Conservation (phyloP, 78 protist genomes). For the Planoprotostelium fungivorum region DNA sequence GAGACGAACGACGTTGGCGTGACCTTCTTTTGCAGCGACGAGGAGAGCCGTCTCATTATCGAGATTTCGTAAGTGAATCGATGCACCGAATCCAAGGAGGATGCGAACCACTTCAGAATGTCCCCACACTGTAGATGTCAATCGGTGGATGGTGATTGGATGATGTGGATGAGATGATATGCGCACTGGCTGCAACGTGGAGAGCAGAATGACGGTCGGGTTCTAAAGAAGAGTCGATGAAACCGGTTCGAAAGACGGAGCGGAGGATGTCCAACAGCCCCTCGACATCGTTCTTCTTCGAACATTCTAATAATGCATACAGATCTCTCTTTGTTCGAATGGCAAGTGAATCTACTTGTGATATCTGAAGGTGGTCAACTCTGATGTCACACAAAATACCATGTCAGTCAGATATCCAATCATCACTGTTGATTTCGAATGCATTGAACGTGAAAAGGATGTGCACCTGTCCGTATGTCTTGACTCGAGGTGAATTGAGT, state of each 20-base stretch:
- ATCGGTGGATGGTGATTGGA: too few species aligned
- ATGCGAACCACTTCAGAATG: neutral
- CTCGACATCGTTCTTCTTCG: neutral
- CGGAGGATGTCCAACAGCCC: neutral
- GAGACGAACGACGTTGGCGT: neutral
- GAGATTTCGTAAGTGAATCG: neutral
- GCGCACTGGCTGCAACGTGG: neutral
- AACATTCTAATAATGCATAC: neutral
- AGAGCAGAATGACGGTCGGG: neutral
- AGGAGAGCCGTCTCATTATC: neutral
- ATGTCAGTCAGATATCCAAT: too few species aligned
- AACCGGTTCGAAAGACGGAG: neutral
- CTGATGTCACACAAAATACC: too few species aligned
- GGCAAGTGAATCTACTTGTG: neutral
- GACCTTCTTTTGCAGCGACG: neutral
- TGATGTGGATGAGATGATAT: neutral
- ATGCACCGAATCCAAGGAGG: neutral
- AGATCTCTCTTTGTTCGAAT: neutral
- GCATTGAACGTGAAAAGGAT: too few species aligned
- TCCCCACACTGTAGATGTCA: neutral
- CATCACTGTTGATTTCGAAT: too few species aligned
- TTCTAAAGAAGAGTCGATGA: neutral
- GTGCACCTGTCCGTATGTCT: too few species aligned
- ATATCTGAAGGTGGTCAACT: too few species aligned
- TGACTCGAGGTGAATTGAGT: too few species aligned